Conservation (phyloP, 257 asterid species). For the Solanum piurae region DNA sequence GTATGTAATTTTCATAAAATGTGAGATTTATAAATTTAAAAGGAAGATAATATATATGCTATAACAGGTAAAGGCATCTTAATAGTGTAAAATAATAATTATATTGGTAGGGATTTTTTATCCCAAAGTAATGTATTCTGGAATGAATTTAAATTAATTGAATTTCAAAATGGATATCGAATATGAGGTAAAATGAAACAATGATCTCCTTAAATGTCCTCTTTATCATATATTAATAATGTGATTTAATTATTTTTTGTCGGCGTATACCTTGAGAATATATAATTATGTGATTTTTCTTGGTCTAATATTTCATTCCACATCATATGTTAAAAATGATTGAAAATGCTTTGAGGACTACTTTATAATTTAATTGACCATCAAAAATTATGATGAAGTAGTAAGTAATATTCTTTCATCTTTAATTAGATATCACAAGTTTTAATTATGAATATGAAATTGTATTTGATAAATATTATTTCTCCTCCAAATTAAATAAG, state of each 20-base stretch:
- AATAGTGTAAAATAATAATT: no score
- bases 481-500: neutral
- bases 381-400: rapidly evolving
- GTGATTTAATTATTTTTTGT: neutral
- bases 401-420: neutral
- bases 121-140: rapidly evolving
- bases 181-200: no score
- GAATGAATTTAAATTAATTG: neutral
- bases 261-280: neutral
- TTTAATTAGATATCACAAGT: neutral
- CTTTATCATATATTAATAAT: neutral
- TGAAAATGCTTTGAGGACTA: neutral
- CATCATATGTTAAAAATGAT: neutral
- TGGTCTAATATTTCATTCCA: neutral
- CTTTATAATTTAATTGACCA: neutral
- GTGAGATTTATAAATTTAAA: no score
- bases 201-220: neutral
- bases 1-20: rapidly evolving
- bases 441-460: neutral
- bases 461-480: neutral
- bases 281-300: neutral
- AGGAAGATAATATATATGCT: no score
- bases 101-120: no score
- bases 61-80: no score
- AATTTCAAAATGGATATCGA: neutral